Base-by-base conservation (phyloP, 805 yeast species). In the Yarrowia deformans region DNA sequence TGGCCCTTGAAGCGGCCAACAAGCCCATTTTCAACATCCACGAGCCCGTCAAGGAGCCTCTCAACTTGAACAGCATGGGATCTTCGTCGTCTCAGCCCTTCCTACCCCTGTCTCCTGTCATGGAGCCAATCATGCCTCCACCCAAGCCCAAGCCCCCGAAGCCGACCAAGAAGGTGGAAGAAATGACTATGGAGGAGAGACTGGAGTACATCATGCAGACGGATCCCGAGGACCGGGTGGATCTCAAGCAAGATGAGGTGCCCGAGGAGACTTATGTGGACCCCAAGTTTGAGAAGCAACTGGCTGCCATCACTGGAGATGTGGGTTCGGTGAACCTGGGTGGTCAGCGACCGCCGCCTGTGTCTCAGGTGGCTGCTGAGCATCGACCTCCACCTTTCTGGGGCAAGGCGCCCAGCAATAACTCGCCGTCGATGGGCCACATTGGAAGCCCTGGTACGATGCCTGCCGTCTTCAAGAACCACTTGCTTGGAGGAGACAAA, bases 201-300 rank as follows among this genome's bases (percentile, higher is more conserved):
- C 46, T 63, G 43, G 68, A 63, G 56, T 63, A 63, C 56, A 63
- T 63, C 13, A 48, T 63, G 68, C 56, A 48, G 39, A 63, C 68
- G 4, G 68, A 63, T 32, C 68, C 68, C n/a, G 68, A 48, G 32
- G 68, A 63, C 39, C 68, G 68, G 16, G 56, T 48, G n/a, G 68
- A 63, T 29, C 56, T 63, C 10, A 48, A 49, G 29, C 13, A 63
- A 32, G 56, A 63, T 12, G 66, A 60, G 19, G 50, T 43, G 32
- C 46, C 35, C 14, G 63, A 16, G 37, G 67, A 43, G 48, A 14
- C 40, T 42, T 19, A 5, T 23, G 68, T 63, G 45, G 68, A 63
- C n/a, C 68, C 68, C 19, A 49, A 63, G 56, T 48, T 63, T 12
- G 68, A 63, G 46, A 63, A 63, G 18, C 55, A 63, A 14, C 16